A percentile compares a stretch with the other conserved stretches of the same genome.
Conservation (phyloP, 441 rosid species). For the Populus hybrid region DNA sequence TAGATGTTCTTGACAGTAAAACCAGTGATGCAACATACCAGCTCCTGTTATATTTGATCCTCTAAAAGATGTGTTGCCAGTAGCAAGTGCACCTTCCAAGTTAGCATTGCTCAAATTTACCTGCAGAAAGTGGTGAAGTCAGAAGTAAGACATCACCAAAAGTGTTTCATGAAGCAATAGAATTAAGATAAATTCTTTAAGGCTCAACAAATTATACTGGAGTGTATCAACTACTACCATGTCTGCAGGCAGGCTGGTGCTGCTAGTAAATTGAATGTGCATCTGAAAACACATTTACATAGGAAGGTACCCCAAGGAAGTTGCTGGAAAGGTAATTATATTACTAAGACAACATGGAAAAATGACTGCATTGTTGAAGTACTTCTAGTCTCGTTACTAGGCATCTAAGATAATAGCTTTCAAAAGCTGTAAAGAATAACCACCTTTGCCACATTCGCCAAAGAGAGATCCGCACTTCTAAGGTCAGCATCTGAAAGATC, state of each 20-base stretch:
- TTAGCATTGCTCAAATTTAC: conserved; percentile 81
- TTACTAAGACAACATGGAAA: neutral
- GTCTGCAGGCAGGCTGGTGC: neutral
- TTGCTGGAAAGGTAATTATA: neutral
- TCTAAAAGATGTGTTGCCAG: conserved; percentile 87
- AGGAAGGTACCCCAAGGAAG: neutral
- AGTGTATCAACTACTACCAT: neutral
- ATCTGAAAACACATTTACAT: neutral
- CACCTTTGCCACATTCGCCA: conserved; percentile 90
- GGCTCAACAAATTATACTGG: neutral
- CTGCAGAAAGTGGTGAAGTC: conserved; percentile 34
- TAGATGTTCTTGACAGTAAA: neutral
- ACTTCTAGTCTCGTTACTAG: neutral
- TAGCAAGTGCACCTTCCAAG: conserved; percentile 83
- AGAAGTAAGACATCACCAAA: neutral
- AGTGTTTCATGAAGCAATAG: neutral
- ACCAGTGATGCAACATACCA: conserved; percentile 32
- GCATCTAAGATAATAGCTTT: neutral
- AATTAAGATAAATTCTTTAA: neutral
- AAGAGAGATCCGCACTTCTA: conserved; percentile 76
- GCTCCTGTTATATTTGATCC: conserved; percentile 85
- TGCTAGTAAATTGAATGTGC: neutral
- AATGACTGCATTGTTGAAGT: neutral
- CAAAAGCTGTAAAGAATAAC: neutral
- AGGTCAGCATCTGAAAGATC: conserved; percentile 92